Evolutionary conservation across 176 grass and related monocot species (phyloP), one percentile per base, ranked within the genome.

Genomic region (Pontederia paniculata): DNA sequence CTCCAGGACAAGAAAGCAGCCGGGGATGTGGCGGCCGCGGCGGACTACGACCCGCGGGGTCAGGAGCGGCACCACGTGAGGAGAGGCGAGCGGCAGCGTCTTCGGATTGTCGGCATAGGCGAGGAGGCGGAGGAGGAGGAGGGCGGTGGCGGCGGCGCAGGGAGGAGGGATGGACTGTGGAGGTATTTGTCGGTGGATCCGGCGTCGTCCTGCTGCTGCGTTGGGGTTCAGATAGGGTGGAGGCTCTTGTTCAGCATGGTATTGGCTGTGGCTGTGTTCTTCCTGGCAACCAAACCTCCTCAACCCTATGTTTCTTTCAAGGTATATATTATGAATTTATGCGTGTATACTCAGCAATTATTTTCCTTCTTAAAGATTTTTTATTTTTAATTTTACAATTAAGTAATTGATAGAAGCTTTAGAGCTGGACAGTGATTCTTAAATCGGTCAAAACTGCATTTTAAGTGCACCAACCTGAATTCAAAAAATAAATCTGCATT

Each of bases 161-260:
- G 14, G 28, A 53, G 41, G 43, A 51, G 53, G 23, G 81, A 18
- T 44, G 85, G 70, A 23, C 57, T 82, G 45, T 84, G 91, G 91
- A 74, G 74, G 74, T 84, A 83, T 55, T 48, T 90, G 47, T 75
- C 84, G 17, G 63, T 97, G 18, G 86, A 97, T 52, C 83, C 65
- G 23, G 72, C 81, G 17, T 81, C 79, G 21, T 74, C 91, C 46
- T 69, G 67, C 52, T 86, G 74, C 79, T 97, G 82, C 68, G 57
- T 89, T 28, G 60, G 51, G 55, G 62, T 89, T 74, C 91, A 97
- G 70, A 80, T 97, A 71, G 68, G 67, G 52, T 97, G 91, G 91
- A 53, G 77, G 49, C 65, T 97, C 56, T 68, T 67, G 9, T 61
- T 81, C 18, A 84, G 86, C 70, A 50, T 86, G 52, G 79, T 69